These are phyloP conservation scores for Apiospora phragmitis DNA, from an alignment of 2,329 filamentous ascomycete genomes.

Conservation along the genomic window DNA sequence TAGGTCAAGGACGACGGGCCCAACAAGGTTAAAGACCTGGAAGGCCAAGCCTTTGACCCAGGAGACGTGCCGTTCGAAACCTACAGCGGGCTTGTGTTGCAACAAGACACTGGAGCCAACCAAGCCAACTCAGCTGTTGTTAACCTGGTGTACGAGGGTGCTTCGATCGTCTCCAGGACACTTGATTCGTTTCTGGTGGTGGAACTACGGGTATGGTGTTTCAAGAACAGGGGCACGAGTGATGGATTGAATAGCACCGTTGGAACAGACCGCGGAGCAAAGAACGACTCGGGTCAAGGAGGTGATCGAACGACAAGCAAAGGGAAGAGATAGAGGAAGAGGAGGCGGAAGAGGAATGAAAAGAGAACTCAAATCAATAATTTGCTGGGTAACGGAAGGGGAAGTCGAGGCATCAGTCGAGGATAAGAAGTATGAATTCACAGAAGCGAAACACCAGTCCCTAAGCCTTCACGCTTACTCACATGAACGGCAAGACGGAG, in stretches of 20 bases:
- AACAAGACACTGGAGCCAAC: background rate
- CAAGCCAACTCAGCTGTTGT: background rate
- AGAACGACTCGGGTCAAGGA: background rate
- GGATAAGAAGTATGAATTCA: background rate
- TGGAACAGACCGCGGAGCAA: background rate
- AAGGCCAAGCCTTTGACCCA: background rate
- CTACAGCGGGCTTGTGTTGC: background rate
- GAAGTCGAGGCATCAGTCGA: background rate
- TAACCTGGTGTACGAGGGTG: background rate
- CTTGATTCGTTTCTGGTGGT: background rate
- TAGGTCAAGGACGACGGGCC: background rate
- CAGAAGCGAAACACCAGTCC: background rate
- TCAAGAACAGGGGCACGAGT: background rate
- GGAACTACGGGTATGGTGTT: slow-evolving; percentile 1
- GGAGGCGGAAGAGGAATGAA: background rate
- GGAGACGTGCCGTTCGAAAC: background rate
- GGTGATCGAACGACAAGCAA: background rate
- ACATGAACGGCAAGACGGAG: background rate
- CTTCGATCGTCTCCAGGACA: background rate
- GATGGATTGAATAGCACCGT: background rate
- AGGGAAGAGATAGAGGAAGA: background rate
- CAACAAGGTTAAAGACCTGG: background rate
- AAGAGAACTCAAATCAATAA: background rate
- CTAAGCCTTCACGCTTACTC: background rate
- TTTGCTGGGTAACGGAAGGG: background rate